Evolutionary conservation across 2,329 filamentous ascomycete species (phyloP), one percentile per base, ranked within the genome.

Genomic region (Fusarium albidum): DNA sequence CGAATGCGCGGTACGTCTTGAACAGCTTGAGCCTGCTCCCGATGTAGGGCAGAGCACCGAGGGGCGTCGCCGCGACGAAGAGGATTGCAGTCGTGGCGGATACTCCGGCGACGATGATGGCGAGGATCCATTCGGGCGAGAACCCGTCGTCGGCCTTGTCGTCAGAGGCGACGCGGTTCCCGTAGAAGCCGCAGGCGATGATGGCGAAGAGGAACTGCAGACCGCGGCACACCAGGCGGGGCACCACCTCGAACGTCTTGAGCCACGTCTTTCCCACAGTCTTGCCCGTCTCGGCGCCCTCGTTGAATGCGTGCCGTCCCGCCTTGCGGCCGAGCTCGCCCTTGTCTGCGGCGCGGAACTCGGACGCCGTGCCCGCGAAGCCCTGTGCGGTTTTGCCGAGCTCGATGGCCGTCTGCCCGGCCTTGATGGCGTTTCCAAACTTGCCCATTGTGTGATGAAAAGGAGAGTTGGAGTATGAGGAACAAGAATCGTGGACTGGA

Each of bases 181-280:
- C 87, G 64, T 91, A 93, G 49, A 92, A 81, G 18, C 86, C 90
- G 49, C 85, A 80, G 45, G 89, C 84, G 34, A 87, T 82, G 52
- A 92, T 74, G 38, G 83, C 89, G 65, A 91, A 80, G 66, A 90
- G 74, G 67, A 92, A 83, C 68, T 93, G 90, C 27, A 90, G 71
- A 66, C 86, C 79, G 56, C 89, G 88, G 13, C 87, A 75, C 52
- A 81, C 59, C 38, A 79, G 71, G 59, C 83, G 83, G 27, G 77
- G 72, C 46, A 83, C 60, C 34, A 71, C 73, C 62, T 79, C 77
- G 51, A 78, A 79, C 1, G 76, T 70, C 65, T 77, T 76, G 59
- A 80, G 67, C 65, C 76, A 77, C 14, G 77, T 74, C 57, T 77
- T 75, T 49, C 74, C 75, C 65, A 74, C 70, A 11, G 71, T 71